Evolutionary conservation across 345 rosid species (phyloP).

Genomic region (Rhodomyrtus tomentosa): DNA sequence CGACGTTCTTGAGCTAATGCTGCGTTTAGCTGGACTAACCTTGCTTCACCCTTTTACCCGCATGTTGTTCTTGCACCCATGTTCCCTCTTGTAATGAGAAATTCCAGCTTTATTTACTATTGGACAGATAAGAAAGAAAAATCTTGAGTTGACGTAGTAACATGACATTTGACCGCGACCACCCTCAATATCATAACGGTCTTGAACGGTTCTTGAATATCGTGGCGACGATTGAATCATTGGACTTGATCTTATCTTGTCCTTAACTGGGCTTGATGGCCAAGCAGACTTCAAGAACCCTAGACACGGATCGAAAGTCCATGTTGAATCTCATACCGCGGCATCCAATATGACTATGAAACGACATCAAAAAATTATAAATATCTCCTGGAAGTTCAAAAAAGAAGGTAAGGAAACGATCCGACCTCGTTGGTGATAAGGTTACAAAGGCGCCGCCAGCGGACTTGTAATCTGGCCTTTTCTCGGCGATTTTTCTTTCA

Average conservation of each 20-base stretch:
- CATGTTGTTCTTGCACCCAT: neutral
- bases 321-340: neutral
- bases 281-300: neutral
- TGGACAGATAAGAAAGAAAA: neutral
- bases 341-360: neutral
- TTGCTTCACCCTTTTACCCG: neutral
- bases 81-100: neutral
- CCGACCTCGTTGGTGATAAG: neutral
- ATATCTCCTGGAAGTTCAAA: neutral
- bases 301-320: neutral
- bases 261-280: neutral
- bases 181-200: neutral
- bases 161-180: neutral
- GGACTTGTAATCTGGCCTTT: neutral
- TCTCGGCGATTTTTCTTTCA: neutral
- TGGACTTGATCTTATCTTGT: neutral
- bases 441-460: neutral
- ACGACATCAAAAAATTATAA: neutral
- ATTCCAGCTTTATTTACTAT: neutral
- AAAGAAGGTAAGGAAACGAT: neutral
- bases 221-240: neutral
- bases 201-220: neutral
- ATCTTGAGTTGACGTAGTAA: neutral
- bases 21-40: neutral
- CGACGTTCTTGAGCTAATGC: neutral